Evolutionary conservation across 2,329 filamentous ascomycete species (phyloP), one percentile per base, ranked within the genome.

Genomic region (Albifimbria verrucaria): DNA sequence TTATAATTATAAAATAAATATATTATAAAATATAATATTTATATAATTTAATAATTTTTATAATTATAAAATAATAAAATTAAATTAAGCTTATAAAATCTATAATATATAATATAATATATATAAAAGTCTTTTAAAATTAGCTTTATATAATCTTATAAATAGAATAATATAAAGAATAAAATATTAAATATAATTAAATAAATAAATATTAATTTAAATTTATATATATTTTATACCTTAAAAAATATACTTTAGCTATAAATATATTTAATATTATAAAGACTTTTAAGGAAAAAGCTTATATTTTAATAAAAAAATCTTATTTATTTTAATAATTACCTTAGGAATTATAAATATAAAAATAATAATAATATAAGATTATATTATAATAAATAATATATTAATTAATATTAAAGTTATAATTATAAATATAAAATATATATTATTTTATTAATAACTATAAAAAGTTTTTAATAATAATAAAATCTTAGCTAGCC

Each of bases 391-490:
- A 39, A 39, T 21, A 48, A 48, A 10, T 51, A 48, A 42, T 48
- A 32, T 47, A 18, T 48, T 42, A 20, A 41, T 41, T 49, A 25
- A 20, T 52, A 48, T 42, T 15, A 39, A 22, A 41, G 20, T 26
- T 48, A 48, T 9, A 25, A 41, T 42, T 41, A 20, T 18, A 41
- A 51, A 43, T 21, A 48, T 54, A 26, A 48, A 43, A 36, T 41
- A 48, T 26, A 41, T 4, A 32, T 39, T 42, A 25, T 11, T 18
- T 48, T 23, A 24, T 49, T 49, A 5, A 39, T 41, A 42, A 25
- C 7, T 18, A 41, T 24, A 20, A 20, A 17, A 11, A 32, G 20
- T 49, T 48, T 4, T 18, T 25, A 41, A 25, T 10, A 21, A 43
- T n/a, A n/a, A n/a, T 6, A 20, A 10, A 41, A 21, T 41, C 21